A percentile compares a stretch with the other conserved stretches of the same genome.
These are phyloP conservation scores for Zalaria obscura DNA, from an alignment of 2,329 filamentous ascomycete genomes.

Conservation along the genomic window DNA sequence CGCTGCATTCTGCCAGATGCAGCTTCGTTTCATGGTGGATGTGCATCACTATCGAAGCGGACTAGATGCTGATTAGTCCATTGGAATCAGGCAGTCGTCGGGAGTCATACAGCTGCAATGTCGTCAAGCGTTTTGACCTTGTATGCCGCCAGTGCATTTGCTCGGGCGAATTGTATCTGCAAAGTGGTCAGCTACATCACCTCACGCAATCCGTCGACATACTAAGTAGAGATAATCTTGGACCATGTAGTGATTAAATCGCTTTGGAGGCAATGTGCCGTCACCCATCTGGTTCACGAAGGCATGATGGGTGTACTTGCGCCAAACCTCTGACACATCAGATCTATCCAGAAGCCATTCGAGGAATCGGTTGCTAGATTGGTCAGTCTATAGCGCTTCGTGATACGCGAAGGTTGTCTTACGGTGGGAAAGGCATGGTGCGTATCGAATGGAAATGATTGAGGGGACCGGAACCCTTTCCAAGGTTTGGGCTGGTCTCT, in stretches of 20 bases:
- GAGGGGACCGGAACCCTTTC: conserved; percentile 56
- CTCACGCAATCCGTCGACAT: conserved; percentile 10
- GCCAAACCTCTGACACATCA: conserved; percentile 63
- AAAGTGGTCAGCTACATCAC: neutral
- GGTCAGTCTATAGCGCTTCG: neutral
- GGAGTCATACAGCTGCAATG: conserved; percentile 47
- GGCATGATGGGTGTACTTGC: conserved; percentile 61
- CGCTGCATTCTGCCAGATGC: conserved; percentile 69
- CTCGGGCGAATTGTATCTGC: conserved; percentile 73
- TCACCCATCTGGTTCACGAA: conserved; percentile 68
- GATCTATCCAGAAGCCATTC: conserved; percentile 66
- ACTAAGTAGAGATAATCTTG: conserved; percentile 90
- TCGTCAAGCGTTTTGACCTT: conserved; percentile 64
- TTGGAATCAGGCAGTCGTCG: neutral
- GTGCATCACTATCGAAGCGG: conserved; percentile 58
- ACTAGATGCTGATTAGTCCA: conserved; percentile 23
- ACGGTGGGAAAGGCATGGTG: conserved; percentile 53
- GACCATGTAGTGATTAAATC: conserved; percentile 78
- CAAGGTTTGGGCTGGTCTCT: conserved; percentile 46
- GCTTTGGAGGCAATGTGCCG: conserved; percentile 58
- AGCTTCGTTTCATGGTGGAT: conserved; percentile 68
- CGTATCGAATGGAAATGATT: conserved; percentile 67
- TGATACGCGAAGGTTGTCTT: conserved; percentile 15
- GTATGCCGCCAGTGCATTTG: conserved; percentile 73
- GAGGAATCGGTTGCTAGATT: conserved; percentile 51